Evolutionary conservation across 805 yeast genomes (phyloP).

Genomic region (Yamadazyma sp.): DNA sequence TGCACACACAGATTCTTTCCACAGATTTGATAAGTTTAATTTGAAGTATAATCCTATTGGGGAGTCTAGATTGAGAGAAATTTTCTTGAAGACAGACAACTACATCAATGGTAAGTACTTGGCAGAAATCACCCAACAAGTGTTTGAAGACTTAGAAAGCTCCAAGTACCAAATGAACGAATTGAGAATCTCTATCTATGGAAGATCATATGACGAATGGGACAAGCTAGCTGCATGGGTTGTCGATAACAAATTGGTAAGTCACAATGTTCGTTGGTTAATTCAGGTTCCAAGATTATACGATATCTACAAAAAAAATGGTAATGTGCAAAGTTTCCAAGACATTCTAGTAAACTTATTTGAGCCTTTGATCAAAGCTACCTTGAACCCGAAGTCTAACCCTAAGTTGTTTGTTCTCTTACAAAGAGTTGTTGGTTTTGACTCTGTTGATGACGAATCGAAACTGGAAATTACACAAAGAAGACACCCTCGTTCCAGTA

Average conservation of each 20-base stretch:
- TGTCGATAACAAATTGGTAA: constrained; percentile 83
- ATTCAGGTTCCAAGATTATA: constrained; percentile 93
- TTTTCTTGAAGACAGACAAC: constrained; percentile 93
- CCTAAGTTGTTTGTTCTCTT: constrained; percentile 90
- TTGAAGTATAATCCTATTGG: constrained; percentile 97
- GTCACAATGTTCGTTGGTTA: constrained; percentile 96
- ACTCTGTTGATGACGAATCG: constrained; percentile 97
- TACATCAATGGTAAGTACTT: constrained; percentile 83
- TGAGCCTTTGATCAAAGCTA: constrained; percentile 86
- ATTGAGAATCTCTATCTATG: constrained; percentile 91
- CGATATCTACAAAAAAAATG: constrained; percentile 80
- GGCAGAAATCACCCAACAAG: constrained; percentile 93
- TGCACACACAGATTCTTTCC: constrained; percentile 97
- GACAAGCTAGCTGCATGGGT: constrained; percentile 94
- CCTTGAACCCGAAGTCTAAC: constrained; percentile 77
- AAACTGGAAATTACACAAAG: constrained; percentile 81
- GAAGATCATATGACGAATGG: constrained; percentile 90
- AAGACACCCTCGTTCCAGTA: constrained; percentile 80
- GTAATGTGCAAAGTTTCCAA: constrained; percentile 67
- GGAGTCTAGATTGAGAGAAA: constrained; percentile 94
- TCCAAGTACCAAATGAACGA: constrained; percentile 98
- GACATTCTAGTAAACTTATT: constrained; percentile 79
- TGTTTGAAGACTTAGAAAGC: constrained; percentile 88
- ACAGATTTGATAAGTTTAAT: constrained; percentile 95
- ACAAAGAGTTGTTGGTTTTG: constrained; percentile 95